Base-by-base conservation (phyloP, 108 stramenopile species). In the Phaeodactylum tricornutum region DNA sequence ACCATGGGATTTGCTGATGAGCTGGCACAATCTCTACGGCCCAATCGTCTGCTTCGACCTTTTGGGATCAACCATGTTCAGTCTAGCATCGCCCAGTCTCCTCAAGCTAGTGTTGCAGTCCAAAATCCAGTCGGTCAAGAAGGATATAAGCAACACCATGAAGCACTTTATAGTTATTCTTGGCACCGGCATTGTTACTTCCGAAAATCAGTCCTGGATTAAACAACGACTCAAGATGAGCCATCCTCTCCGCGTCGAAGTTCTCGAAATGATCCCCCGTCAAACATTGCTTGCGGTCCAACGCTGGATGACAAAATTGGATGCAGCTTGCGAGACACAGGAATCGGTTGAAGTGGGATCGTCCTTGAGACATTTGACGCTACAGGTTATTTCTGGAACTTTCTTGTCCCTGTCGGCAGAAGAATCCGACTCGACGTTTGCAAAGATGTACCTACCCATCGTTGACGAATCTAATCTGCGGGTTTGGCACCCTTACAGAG, bases 141-240 rank as follows among this genome's bases (percentile, higher is more conserved):
- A 61, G 39, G 60, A 61, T 34, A 28, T 51, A 2, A 27, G 15
- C 60, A 42, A 42, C 35, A 40, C 60, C 12, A 40, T 40, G 19
- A 42, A 61, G n/a, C 60, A 38, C 21, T 61, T 61, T 34, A 21
- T 61, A 9, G 50, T 51, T 5, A 61, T 61, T 43, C 40, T 61
- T 3, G 60, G 60, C 29, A 41, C 20, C 8, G 60, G 60, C 2
- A 61, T 61, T 44, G 60, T 61, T 30, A 61, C 60, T 11, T 53
- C 51, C 2, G 60, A 61, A 33, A 43, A 51, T 23, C 15, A 52
- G 6, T 31, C 29, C 4, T 61, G 60, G 60, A 61, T 61, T 50
- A 12, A 53, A n/a, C 60, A 61, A 24, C 60, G 60, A 28, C 21
- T 52, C 23, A 61, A 61, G 45, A 61, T 61, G 42, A 53, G 51